Base-by-base conservation (phyloP, 129 eudicot genomes). In the Gnaphalium uliginosum region DNA sequence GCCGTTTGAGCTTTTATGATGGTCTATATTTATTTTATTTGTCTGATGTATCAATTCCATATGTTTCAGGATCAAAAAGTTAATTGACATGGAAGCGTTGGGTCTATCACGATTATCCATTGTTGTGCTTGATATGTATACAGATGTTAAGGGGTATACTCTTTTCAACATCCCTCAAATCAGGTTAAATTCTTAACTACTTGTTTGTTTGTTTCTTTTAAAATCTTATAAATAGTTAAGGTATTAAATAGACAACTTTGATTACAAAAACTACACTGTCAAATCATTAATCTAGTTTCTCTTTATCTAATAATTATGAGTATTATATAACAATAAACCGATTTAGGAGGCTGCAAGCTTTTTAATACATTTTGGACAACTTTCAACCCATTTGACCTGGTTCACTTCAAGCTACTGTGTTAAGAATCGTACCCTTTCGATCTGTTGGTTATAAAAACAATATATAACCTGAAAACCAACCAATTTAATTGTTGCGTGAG, bases 131-230 rank as follows among this genome's bases (percentile, higher is more conserved):
- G 98, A 93, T 79, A 86, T 93, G 96, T 80, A 88, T 72, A 83
- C 89, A 39, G 98, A 93, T 81, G 93, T 85, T 19, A 93, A 93
- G 83, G 98, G 98, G 41, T 93, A 82, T 74, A 90, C 98, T 64
- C 84, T 93, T 72, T 82, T 93, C 74, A 85, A 84, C 68, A 93
- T 93, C 78, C 98, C 96, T 35, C 98, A 93, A 85, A 86, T 93
- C 88, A 93, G 98, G 98, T 93, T 57, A 53, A 82, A 41, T 69
- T 77, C 61, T 62, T 51, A 65, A 68, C 24, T 33, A 37, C 23
- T 71, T 50, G 21, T 37, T 72, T 19, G 21, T 11, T 2, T 64
- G 24, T 26, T 33, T 57, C 69, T 50, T 69, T 46, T 22, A 48
- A 50, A 9, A 33, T 24, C 10, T 32, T n/a, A 8, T 9, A 6